Evolutionary conservation across 805 yeast genomes (phyloP).

Genomic region (Yarrowia deformans): DNA sequence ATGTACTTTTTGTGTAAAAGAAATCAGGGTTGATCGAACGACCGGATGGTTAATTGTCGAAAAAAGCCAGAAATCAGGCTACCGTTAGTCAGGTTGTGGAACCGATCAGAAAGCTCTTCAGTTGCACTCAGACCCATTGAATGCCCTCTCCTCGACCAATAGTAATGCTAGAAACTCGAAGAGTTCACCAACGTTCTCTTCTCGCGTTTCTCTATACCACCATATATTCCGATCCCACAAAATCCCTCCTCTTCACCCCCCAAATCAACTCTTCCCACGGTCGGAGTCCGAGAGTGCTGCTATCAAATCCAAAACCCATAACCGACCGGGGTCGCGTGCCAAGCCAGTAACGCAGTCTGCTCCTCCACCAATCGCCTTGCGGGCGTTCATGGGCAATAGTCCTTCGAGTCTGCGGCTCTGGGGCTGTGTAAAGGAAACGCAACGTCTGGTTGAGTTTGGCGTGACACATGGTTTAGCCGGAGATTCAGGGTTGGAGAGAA

Average conservation of each 20-base stretch:
- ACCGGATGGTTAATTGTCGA: neutral
- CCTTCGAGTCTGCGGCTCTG: slow-evolving; percentile 8
- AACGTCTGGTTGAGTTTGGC: slow-evolving; percentile 10
- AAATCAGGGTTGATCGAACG: slow-evolving; percentile 4
- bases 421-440: slow-evolving; percentile 23
- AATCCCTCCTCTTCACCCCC: neutral
- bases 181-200: neutral
- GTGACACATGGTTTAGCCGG: slow-evolving; percentile 17
- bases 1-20: neutral
- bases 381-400: neutral
- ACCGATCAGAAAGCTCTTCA: neutral
- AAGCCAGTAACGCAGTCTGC: slow-evolving; percentile 2
- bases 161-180: no score
- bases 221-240: neutral
- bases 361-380: slow-evolving; percentile 17
- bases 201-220: neutral
- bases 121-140: no score
- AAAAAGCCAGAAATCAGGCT: neutral
- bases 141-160: no score
- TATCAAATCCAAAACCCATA: no score
- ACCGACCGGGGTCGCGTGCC: slow-evolving; percentile 2
- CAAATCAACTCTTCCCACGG: no score
- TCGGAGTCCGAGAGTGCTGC: neutral
- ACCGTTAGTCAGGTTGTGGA: neutral
- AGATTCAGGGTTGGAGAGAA: slow-evolving; percentile 13